A percentile compares a stretch with the other conserved stretches of the same genome.
Conservation (phyloP, 257 asterid species). For the Jacaranda copaia region DNA sequence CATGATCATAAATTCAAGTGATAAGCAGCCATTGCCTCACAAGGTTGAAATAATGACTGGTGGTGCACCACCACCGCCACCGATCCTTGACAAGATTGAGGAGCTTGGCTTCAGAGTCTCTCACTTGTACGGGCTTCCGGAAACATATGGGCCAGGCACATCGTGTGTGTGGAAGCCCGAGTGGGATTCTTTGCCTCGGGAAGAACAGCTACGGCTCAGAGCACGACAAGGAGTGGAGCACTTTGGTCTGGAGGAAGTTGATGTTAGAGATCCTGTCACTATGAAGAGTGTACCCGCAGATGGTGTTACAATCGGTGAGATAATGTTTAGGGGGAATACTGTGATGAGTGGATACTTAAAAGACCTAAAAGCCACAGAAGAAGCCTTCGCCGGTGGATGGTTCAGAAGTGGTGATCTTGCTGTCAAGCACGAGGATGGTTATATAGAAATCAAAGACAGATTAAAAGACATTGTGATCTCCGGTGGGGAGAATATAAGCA, state of each 20-base stretch:
- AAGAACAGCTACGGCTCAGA: constrained; percentile 43
- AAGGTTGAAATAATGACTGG: constrained; percentile 59
- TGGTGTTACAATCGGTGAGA: constrained; percentile 58
- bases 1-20: constrained; percentile 49
- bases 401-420: constrained; percentile 60
- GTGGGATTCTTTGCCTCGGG: constrained; percentile 53
- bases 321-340: constrained; percentile 60
- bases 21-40: constrained; percentile 44
- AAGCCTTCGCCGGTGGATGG: constrained; percentile 63
- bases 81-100: constrained; percentile 47
- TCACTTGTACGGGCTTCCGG: constrained; percentile 64
- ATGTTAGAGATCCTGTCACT: constrained; percentile 45
- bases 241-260: constrained; percentile 54
- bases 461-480: constrained; percentile 58
- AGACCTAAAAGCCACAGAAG: constrained; percentile 50
- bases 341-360: constrained; percentile 67
- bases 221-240: constrained; percentile 70
- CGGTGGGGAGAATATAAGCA: constrained; percentile 61
- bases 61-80: constrained; percentile 65
- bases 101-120: constrained; percentile 58
- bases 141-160: constrained; percentile 60
- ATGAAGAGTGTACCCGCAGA: constrained; percentile 55
- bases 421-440: constrained; percentile 59
- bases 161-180: constrained; percentile 61
- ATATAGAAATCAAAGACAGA: constrained; percentile 56